Evolutionary conservation across 306 rosid species (phyloP), one percentile per base, ranked within the genome.

Genomic region (Acacia crassicarpa): DNA sequence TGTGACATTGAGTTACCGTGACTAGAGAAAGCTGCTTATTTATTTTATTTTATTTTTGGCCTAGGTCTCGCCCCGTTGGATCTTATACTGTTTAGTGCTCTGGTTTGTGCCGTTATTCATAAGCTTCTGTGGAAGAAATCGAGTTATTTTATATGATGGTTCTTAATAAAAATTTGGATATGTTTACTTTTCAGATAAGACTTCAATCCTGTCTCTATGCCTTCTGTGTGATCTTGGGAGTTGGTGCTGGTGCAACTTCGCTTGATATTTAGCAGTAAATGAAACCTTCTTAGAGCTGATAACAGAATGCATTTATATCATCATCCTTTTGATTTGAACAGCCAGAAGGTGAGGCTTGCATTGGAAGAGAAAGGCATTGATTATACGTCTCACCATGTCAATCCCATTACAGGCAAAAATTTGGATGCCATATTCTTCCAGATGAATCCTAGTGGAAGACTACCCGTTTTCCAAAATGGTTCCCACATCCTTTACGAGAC

Each of bases 271-370:
- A 25, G 43, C 45, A 40, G 48, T 78, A 65, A 59, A 79, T 73
- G 80, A 23, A 58, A 63, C 32, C 65, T 86, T 25, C 9, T 23
- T 74, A 63, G 63, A 61, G 82, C 82, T 49, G 81, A 82, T 69
- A 76, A 61, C 81, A 87, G 75, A 58, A 96, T 96, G 99, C 99
- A 96, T 90, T 80, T 96, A 30, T 91, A 93, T 87, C 99, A 96
- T 87, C 99, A 96, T 79, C 99, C 97, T 0, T 92, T 85, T 88
- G 94, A 97, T 79, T 78, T 92, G 85, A 90, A 92, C 74, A 93
- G 98, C 89, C 97, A 91, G 86, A 93, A 88, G 81, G 99, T 91
- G 87, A 92, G 99, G 72, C 93, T 96, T 35, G 98, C 94, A 22
- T 86, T 93, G 94, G 99, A 96, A 83, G 98, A 93, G 88, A 91